phyloP scores from a whole-genome alignment of 164 flowering plant genomes.

The Cinnamomum micranthum region DNA sequence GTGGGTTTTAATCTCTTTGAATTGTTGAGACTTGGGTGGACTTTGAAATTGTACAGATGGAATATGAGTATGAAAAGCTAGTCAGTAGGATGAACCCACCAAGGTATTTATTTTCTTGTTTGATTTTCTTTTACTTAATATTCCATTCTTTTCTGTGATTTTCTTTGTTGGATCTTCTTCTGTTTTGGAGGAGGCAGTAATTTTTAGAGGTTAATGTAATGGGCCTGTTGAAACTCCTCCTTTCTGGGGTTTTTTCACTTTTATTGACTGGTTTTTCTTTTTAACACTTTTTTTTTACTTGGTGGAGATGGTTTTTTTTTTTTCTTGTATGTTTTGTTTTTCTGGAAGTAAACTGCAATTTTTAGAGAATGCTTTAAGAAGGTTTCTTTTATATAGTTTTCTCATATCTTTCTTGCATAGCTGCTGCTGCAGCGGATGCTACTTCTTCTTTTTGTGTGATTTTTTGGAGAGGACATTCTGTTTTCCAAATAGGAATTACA shows the following conservation, averaged over 20 bases:
- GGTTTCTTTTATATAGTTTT: no score
- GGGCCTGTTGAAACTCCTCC: background rate
- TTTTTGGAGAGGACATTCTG: no score
- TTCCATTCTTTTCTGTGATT: background rate
- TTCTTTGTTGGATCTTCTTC: background rate
- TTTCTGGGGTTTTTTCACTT: background rate
- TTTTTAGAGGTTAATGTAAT: background rate
- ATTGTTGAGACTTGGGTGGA: background rate
- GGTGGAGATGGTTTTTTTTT: no score
- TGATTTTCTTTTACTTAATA: background rate
- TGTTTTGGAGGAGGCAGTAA: background rate
- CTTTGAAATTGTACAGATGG: constrained; percentile 25
- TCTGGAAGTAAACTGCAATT: no score
- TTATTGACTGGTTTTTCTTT: background rate
- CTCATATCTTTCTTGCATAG: no score
- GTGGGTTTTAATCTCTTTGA: background rate
- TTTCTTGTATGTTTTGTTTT: no score
- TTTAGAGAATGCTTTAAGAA: no score
- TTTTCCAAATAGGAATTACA: no score
- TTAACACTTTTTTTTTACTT: background rate
- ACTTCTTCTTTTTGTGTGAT: no score
- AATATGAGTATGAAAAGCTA: constrained; percentile 51
- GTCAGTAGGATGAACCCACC: constrained; percentile 55
- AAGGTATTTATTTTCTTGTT: constrained; percentile 24
- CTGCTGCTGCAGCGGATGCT: no score